Conservation (phyloP, 228 moss, liverwort and hornwort genomes). For the Sphagnum fallax region DNA sequence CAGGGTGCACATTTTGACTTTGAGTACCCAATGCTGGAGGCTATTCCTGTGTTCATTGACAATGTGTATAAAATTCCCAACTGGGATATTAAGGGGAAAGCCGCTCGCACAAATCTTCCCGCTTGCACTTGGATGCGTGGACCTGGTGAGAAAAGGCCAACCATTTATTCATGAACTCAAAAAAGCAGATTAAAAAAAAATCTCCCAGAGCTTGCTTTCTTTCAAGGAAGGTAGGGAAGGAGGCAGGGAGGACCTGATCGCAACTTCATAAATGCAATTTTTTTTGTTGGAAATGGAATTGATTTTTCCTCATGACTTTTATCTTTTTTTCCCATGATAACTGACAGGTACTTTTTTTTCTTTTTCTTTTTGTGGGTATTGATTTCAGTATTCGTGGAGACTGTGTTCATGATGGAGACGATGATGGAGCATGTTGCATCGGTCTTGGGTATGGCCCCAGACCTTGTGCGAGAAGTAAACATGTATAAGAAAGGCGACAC, state of each 20-base stretch:
- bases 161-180: too few relatives aligned
- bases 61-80: conserved; percentile 65
- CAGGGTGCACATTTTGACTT: conserved; percentile 88
- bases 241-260: too few relatives aligned
- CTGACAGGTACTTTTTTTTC: too few relatives aligned
- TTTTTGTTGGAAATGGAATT: too few relatives aligned
- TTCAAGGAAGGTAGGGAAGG: too few relatives aligned
- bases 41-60: conserved; percentile 39
- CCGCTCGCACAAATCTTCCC: conserved; percentile 75
- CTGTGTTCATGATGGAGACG: conserved; percentile 81
- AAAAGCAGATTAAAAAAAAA: too few relatives aligned
- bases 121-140: conserved; percentile 88
- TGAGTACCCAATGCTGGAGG: conserved; percentile 45
- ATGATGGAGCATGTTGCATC: conserved; percentile 74
- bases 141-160: conserved; percentile 36
- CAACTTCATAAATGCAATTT: too few relatives aligned
- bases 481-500: conserved; percentile 76
- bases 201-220: too few relatives aligned
- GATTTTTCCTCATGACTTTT: too few relatives aligned
- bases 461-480: conserved; percentile 56
- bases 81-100: conserved; percentile 68
- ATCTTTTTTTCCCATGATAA: too few relatives aligned
- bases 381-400: conserved; percentile 72
- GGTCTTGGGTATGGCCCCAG: conserved; percentile 41
- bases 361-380: conserved; percentile 3